Percentiles rank a stretch among this genome's conserved stretches.
phyloP scores from a whole-genome alignment of 352 stramenopile genomes.

The Globisporangium barbulae region DNA sequence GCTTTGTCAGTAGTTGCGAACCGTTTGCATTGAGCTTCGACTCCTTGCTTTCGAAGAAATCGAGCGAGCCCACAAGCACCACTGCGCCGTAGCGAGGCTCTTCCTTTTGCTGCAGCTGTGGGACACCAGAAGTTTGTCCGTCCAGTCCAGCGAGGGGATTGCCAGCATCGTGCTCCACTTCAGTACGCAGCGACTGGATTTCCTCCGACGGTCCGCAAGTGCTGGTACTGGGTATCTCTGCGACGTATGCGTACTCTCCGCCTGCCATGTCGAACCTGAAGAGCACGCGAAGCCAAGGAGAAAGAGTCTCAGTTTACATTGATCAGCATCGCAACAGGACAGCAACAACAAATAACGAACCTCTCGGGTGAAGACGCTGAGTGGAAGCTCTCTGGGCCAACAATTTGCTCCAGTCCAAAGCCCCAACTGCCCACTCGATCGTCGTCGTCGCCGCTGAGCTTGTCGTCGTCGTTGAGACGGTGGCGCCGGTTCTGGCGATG shows the following conservation, averaged over 20 bases:
- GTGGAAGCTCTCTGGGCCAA: slow-evolving; percentile 13
- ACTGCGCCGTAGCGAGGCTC: slow-evolving; percentile 31
- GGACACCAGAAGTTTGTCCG: background rate
- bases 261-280: slow-evolving; percentile 12
- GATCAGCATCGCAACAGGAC: background rate
- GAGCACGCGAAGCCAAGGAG: background rate
- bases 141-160: background rate
- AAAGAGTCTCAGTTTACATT: background rate
- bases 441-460: background rate
- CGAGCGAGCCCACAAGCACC: slow-evolving; percentile 23
- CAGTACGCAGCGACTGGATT: slow-evolving; percentile 13
- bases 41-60: slow-evolving; percentile 7
- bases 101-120: background rate
- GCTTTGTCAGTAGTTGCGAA: background rate
- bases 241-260: slow-evolving; percentile 9
- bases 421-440: background rate
- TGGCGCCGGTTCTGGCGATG: slow-evolving; percentile 23
- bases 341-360: background rate
- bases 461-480: slow-evolving; percentile 24
- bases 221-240: slow-evolving; percentile 8
- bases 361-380: slow-evolving; percentile 14
- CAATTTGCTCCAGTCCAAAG: slow-evolving; percentile 10
- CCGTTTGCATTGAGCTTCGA: slow-evolving; percentile 2
- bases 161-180: slow-evolving; percentile 17
- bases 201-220: slow-evolving; percentile 7